Evolutionary conservation across 2,329 filamentous ascomycete genomes (phyloP), one percentile per base, ranked within the genome.

Genomic region (Aureobasidium pullulans): DNA sequence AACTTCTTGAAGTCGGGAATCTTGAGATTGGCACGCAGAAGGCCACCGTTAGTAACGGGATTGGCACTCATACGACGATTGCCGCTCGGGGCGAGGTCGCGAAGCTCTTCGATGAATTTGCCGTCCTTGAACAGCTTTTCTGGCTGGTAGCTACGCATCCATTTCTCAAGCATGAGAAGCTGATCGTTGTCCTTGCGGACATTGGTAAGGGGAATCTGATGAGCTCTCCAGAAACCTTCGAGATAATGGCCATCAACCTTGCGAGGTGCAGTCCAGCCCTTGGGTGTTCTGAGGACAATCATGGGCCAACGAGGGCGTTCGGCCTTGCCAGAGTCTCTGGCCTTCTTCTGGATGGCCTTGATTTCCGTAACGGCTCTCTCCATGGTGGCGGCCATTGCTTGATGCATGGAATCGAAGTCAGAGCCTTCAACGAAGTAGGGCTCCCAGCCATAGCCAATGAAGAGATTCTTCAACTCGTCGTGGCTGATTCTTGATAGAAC

Each of bases 391-490:
- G 88, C 87, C 88, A 91, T 91, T 60, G 87, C 88, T 71, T 91
- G 88, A 68, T 91, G 87, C 88, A 92, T 91, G 47, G 80, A 82
- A 36, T 87, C 81, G 31, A 87, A 68, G 57, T 92, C 87, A 63
- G 84, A 84, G 50, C 88, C 88, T 68, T 91, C 87, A 49, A 92
- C 88, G 66, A 91, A 90, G 72, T 90, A 90, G 8, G 88, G 88
- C 50, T 84, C 82, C 84, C 86, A 92, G 64, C 88, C 88, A 67
- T 90, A 91, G 32, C 88, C 88, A 43, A 82, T 64, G 72, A 92
- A 88, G 16, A 92, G 77, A 28, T 79, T 76, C 65, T 84, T 80
- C 6, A 92, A 78, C 73, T 92, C 88, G 62, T 87, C 82, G 70
- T 90, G 87, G 44, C 83, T 82, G 68, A 92, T 86, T 64, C 88